These are phyloP conservation scores for Halophytophthora polymorphica DNA, from an alignment of 352 stramenopile genomes.

Conservation along the genomic window DNA sequence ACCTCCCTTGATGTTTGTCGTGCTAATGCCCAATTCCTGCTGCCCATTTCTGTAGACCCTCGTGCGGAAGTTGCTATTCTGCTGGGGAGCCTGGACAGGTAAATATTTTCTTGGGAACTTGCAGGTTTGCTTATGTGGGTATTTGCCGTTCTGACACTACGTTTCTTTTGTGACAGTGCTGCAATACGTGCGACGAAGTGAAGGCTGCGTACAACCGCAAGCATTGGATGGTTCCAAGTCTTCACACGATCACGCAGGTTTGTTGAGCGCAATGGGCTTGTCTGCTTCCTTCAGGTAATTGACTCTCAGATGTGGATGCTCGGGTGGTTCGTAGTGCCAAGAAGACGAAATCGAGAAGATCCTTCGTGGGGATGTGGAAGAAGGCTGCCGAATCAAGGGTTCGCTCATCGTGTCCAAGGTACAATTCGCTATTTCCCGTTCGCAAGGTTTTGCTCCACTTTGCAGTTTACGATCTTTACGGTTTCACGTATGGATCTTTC, in stretches of 20 bases:
- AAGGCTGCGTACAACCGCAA: slow-evolving; percentile 62
- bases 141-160: background rate
- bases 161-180: slow-evolving; percentile 35
- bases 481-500: background rate
- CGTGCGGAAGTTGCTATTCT: slow-evolving; percentile 76
- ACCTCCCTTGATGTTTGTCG: background rate
- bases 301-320: background rate
- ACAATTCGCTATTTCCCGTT: background rate
- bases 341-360: slow-evolving; percentile 75
- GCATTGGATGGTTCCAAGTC: slow-evolving; percentile 76
- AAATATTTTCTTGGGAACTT: background rate
- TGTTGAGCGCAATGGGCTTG: background rate
- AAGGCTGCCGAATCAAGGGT: slow-evolving; percentile 78
- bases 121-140: background rate
- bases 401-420: slow-evolving; percentile 79
- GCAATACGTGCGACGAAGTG: slow-evolving; percentile 63
- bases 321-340: slow-evolving; percentile 43
- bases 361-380: slow-evolving; percentile 64
- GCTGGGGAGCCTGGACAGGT: slow-evolving; percentile 60
- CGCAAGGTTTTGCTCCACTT: background rate
- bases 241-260: slow-evolving; percentile 70
- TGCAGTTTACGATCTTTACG: slow-evolving; percentile 5
- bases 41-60: slow-evolving; percentile 27
- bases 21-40: slow-evolving; percentile 2
- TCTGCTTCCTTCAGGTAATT: background rate